A percentile compares a stretch with the other conserved stretches of the same genome.
Evolutionary conservation across 345 rosid species (phyloP).

Genomic region (Aquilaria sinensis): DNA sequence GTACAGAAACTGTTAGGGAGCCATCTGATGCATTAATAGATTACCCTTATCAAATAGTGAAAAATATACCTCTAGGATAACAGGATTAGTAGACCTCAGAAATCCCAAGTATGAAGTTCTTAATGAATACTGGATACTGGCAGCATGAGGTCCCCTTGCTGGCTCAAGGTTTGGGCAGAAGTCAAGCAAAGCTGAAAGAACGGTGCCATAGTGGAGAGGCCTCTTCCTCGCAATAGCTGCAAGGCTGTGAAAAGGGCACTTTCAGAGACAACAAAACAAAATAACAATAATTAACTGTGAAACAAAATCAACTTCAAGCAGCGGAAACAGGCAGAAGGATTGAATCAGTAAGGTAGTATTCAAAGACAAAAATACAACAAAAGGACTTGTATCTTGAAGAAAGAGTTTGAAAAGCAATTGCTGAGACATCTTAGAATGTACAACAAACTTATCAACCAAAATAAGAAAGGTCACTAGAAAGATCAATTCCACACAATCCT

Average conservation of each 20-base stretch:
- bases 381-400: not conserved
- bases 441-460: not conserved
- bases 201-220: constrained; percentile 53
- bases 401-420: not conserved
- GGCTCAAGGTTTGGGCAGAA: constrained; percentile 59
- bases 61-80: constrained; percentile 64
- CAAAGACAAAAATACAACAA: constrained; percentile 1
- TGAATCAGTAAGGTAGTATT: constrained; percentile 2
- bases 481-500: not conserved
- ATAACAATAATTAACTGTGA: not conserved
- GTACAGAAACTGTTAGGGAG: too few species aligned
- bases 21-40: not conserved
- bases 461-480: not conserved
- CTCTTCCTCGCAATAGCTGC: constrained; percentile 88
- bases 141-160: constrained; percentile 51
- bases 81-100: constrained; percentile 67
- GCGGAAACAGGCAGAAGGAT: not conserved
- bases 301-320: constrained; percentile 5
- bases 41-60: not conserved
- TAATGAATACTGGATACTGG: constrained; percentile 76
- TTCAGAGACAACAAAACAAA: constrained; percentile 21
- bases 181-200: constrained; percentile 74
- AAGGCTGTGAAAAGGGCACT: constrained; percentile 42
- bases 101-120: constrained; percentile 94
- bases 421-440: constrained; percentile 1